Evolutionary conservation across 352 stramenopile species (phyloP).

Genomic region (Pythium monospermum): DNA sequence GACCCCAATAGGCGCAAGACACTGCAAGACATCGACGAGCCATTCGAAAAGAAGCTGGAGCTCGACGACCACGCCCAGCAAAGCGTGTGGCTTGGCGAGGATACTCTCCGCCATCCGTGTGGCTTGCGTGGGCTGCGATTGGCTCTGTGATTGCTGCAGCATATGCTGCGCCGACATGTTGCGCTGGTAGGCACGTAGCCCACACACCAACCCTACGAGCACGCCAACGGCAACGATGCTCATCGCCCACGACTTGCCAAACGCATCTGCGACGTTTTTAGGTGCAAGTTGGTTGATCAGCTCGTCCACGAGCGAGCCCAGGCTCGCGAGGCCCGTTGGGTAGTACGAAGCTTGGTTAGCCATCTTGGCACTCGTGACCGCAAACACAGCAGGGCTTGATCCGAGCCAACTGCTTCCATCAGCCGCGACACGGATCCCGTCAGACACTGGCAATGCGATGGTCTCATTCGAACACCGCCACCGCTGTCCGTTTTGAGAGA

Average conservation of each 20-base stretch:
- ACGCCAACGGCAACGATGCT: slow-evolving; percentile 20
- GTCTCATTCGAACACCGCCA: slow-evolving; percentile 46
- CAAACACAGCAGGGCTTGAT: slow-evolving; percentile 21
- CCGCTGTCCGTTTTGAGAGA: slow-evolving; percentile 14
- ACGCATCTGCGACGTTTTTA: slow-evolving; percentile 19
- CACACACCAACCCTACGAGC: slow-evolving; percentile 20
- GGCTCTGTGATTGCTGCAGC: slow-evolving; percentile 8
- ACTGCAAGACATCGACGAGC: slow-evolving; percentile 29
- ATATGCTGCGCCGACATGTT: slow-evolving; percentile 17
- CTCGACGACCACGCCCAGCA: slow-evolving; percentile 39
- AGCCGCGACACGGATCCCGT: slow-evolving; percentile 7
- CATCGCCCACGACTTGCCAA: slow-evolving; percentile 14
- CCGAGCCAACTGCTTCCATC: background rate
- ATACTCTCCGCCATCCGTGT: slow-evolving; percentile 12
- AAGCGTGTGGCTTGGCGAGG: slow-evolving; percentile 29
- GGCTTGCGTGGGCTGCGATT: background rate
- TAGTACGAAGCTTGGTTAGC: slow-evolving; percentile 19
- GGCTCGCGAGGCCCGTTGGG: slow-evolving; percentile 5
- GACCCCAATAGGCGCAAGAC: slow-evolving; percentile 31
- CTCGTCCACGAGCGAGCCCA: slow-evolving; percentile 4
- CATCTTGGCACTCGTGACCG: slow-evolving; percentile 1
- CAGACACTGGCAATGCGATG: slow-evolving; percentile 31
- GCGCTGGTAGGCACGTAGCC: slow-evolving; percentile 22
- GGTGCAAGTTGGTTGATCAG: slow-evolving; percentile 14
- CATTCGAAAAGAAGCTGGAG: slow-evolving; percentile 47